Conservation (phyloP, 2,329 filamentous ascomycete species). For the Aspergillus aculeatus region DNA sequence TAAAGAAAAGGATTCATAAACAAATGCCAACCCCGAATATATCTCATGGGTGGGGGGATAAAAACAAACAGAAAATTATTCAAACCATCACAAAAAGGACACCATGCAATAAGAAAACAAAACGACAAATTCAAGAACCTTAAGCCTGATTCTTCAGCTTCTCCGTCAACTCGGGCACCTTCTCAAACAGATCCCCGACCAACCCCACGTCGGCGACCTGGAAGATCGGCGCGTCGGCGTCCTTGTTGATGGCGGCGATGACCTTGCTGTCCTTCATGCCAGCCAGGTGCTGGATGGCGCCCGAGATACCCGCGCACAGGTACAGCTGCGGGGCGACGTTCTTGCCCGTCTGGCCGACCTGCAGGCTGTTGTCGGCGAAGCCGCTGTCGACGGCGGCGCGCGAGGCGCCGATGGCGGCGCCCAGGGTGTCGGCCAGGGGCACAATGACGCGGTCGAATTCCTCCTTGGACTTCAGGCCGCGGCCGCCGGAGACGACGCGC, state of each 20-base stretch:
- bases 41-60: too few species aligned
- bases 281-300: conserved; percentile 95
- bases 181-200: conserved; percentile 92
- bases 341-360: conserved; percentile 98
- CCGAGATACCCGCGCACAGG: conserved; percentile 91
- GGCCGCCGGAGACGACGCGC: conserved; percentile 87
- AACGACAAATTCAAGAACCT: not conserved
- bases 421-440: conserved; percentile 85
- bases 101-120: too few species aligned
- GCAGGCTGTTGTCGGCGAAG: conserved; percentile 96
- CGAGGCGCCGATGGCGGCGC: conserved; percentile 93
- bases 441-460: conserved; percentile 93
- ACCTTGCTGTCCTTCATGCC: conserved; percentile 99
- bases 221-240: conserved; percentile 94
- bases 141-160: conserved; percentile 67
- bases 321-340: conserved; percentile 96
- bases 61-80: too few species aligned
- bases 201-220: conserved; percentile 95
- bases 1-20: not conserved
- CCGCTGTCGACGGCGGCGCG: conserved; percentile 94
- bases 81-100: too few species aligned
- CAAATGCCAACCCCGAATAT: too few species aligned
- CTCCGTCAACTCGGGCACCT: conserved; percentile 92
- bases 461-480: conserved; percentile 95
- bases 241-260: conserved; percentile 98